Evolutionary conservation across 2,329 filamentous ascomycete species (phyloP).

Genomic region (Aspergillus sp.): DNA sequence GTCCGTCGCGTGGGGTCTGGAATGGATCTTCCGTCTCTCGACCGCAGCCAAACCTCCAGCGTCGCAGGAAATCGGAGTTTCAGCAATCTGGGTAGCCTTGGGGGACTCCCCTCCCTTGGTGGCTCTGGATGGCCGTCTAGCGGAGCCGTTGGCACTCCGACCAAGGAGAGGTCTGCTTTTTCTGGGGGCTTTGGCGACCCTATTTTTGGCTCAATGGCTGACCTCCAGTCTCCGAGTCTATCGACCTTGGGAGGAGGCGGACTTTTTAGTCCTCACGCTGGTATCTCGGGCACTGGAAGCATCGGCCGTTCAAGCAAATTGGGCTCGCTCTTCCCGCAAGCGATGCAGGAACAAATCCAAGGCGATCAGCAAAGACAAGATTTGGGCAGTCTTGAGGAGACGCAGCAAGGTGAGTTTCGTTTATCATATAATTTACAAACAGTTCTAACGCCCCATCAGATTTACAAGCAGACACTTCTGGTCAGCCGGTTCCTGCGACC

Average conservation of each 20-base stretch:
- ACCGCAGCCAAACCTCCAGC: conserved; percentile 91
- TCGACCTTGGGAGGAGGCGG: conserved; percentile 43
- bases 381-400: conserved; percentile 55
- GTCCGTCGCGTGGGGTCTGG: conserved; percentile 54
- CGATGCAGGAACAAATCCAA: conserved; percentile 91
- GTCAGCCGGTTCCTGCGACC: conserved; percentile 29
- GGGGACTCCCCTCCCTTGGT: conserved; percentile 56
- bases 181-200: conserved; percentile 55
- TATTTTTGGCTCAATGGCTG: conserved; percentile 73
- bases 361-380: conserved; percentile 61
- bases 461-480: conserved; percentile 46
- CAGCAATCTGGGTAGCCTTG: conserved; percentile 54
- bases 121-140: conserved; percentile 53
- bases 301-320: conserved; percentile 78
- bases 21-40: conserved; percentile 62
- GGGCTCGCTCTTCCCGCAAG: conserved; percentile 79
- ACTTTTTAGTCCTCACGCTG: conserved; percentile 64
- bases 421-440: not conserved
- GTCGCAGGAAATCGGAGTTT: conserved; percentile 73
- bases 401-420: conserved; percentile 54
- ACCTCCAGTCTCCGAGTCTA: conserved; percentile 60
- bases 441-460: not conserved
- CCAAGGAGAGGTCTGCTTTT: conserved; percentile 54
- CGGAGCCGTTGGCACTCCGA: conserved; percentile 74
- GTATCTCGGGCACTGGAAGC: conserved; percentile 60